Base-by-base conservation (phyloP, 805 yeast genomes). In the Lachancea lanzarotensis region DNA sequence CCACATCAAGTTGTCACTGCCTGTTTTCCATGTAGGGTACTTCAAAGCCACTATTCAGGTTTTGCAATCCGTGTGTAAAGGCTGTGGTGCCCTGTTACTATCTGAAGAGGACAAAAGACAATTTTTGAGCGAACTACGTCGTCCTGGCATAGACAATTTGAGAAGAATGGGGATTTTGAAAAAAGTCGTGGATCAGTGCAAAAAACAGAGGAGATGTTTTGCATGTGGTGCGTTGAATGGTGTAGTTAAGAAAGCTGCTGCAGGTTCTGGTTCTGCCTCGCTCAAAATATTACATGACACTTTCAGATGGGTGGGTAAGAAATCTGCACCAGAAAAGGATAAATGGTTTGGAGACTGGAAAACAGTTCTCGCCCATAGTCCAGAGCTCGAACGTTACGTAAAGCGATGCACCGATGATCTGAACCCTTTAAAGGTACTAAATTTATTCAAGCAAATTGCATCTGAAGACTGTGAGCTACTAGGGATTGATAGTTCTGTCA, bases 1-100 rank as follows among this genome's bases (percentile, higher is more conserved):
- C 35, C 96, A 95, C 59, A 78, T 93, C 51, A 79, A 87, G 57
- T 74, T 93, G 42, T 96, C 98, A 0, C 71, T 93, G 37, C 99
- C 99, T 1, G 98, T 90, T 12, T 93, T 91, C 69, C 98, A 93
- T 60, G 93, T 93, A 38, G 99, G 99, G 16, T 93, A 90, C 65
- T 93, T 93, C 74, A 91, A 91, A 63, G 82, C 90, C 35, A 84
- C 88, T 18, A 84, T 93, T 52, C 84, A 81, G 59, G 89, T 93
- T 34, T 68, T 93, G 45, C 98, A 93, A 65, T 79, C 86, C 43
- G 81, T 93, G 49, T 93, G 99, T 72, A 93, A 93, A 63, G 78
- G 75, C 51, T 93, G 99, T 68, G 84, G 95, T 1, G 70, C 81
- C 9, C 66, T 93, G 19, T 68, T 93, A 51, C 69, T 93, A 35